Evolutionary conservation across 1,139 yeast genomes (phyloP), one percentile per base, ranked within the genome.

Genomic region (Geotrichum histeridarum): DNA sequence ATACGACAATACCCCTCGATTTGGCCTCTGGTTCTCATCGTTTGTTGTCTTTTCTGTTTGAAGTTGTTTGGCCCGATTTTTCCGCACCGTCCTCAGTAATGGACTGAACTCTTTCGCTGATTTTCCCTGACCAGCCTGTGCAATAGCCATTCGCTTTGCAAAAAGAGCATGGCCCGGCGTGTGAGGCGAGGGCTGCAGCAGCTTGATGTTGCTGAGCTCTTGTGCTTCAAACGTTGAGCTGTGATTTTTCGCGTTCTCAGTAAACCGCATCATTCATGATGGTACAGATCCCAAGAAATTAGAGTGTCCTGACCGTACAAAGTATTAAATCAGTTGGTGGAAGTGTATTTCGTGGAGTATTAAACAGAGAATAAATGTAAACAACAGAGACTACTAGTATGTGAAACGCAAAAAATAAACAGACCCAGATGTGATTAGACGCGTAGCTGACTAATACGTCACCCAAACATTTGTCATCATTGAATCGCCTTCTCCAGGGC

Each of bases 401-500:
- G 8, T 6, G 27, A 42, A 42, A 12, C 33, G 27, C 15, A 42
- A 42, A 39, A 39, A 15, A 42, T n/a, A 42, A 42, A 22, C 32
- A 42, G 33, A 12, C n/a, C 11, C 11, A 11, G n/a, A 33, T 11
- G n/a, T 33, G 3, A 9, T 22, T 5, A 15, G n/a, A 18, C 49
- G 49, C 41, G 49, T 36, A 41, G 15, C 30, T 42, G 32, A 22
- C 33, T 45, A 14, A 33, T 17, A 27, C 22, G 11, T 15, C 33
- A 18, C 32, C n/a, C 27, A 18, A 15, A 4, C 15, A 22, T 22
- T 22, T 22, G 27, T 22, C 27, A 22, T 22, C 27, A 22, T 5
- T 22, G 27, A 22, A 22, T 22, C 5, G 11, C 41, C 35, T 48
- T 53, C 35, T 67, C 68, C n/a, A 70, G 53, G 4, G 56, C 60